Conservation (phyloP, 2,329 filamentous ascomycete genomes). For the Chrysoporthe cubensis region DNA sequence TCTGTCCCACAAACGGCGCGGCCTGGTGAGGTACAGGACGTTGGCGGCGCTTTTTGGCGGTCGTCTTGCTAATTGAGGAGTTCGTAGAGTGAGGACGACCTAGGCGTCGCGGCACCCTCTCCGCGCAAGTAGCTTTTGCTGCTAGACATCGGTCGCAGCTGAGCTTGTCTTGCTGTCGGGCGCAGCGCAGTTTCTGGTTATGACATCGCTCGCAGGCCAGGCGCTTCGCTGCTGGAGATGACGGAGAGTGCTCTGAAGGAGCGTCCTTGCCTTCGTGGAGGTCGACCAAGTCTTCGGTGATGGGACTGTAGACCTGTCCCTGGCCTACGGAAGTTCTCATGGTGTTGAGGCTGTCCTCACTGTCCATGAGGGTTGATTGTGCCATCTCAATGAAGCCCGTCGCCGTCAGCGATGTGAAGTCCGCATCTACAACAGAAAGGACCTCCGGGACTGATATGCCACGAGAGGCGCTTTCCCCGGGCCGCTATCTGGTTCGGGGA, state of each 20-base stretch:
- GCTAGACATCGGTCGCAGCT: conserved; percentile 10
- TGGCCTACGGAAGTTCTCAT: not conserved
- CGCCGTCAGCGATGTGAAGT: not conserved
- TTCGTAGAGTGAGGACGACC: conserved; percentile 12
- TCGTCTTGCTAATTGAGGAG: conserved; percentile 7
- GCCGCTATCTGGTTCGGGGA: not conserved
- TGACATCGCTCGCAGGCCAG: conserved; percentile 13
- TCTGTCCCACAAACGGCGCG: not conserved
- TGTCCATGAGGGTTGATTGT: not conserved
- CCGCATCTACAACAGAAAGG: not conserved
- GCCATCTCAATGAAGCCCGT: not conserved
- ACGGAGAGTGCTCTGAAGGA: not conserved
- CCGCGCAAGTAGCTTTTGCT: conserved; percentile 2
- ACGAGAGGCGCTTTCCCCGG: not conserved
- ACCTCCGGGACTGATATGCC: not conserved
- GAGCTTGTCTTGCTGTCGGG: conserved; percentile 5
- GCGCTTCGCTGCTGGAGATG: conserved; percentile 1
- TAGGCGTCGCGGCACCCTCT: conserved; percentile 9
- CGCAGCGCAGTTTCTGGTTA: conserved; percentile 14
- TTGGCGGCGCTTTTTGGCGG: conserved; percentile 12
- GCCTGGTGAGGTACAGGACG: not conserved
- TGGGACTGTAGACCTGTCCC: conserved; percentile 5
- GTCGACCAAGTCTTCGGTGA: not conserved
- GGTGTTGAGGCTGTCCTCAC: not conserved
- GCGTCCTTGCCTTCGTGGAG: not conserved